Base-by-base conservation (phyloP, 2,329 filamentous ascomycete species). In the Teratosphaeriaceae sp. region DNA sequence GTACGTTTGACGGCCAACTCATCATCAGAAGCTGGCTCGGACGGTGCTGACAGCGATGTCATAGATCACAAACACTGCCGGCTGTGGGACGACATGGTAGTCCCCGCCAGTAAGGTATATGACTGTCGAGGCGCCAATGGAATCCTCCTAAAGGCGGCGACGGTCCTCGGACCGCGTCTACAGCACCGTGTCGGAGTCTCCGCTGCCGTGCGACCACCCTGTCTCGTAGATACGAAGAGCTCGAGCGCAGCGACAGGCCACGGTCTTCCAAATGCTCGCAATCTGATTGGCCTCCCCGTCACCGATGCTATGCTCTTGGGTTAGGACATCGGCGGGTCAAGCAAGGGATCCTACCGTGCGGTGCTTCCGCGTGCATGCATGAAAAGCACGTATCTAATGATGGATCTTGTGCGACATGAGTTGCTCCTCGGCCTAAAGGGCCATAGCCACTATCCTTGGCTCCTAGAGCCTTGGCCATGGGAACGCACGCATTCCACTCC, bases 201-300 rank as follows among this genome's bases (percentile, higher is more conserved):
- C 31, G 31, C 6, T 34, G 31, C 31, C 11, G 15, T 34, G 15
- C 31, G 12, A 18, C 31, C 31, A 18, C 27, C 27, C 12, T 30
- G 4, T 19, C 18, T 5, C n/a, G n/a, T n/a, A n/a, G n/a, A n/a
- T n/a, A 18, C 9, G 20, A 34, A 19, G 15, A 9, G 31, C 31
- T 34, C 31, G 31, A 34, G 31, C 31, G 20, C 18, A 34, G 15
- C 27, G 31, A 34, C 31, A 34, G 31, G 31, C 20, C 31, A 34
- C 31, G 31, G 31, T 5, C 31, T 34, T n/a, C 15, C n/a, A 5
- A 34, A 9, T 34, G n/a, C n/a, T n/a, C 31, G 31, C 3, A 18
- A 20, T 7, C 3, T 34, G 6, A 34, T 34, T 34, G 31, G 31
- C 15, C 31, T 18, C 20, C 5, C 15, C 5, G 31, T 18, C 31